A percentile compares a stretch with the other conserved stretches of the same genome.
These are phyloP conservation scores for Rhizomucor pusillus DNA, from an alignment of 371 early-diverging fungal genomes.

Conservation along the genomic window DNA sequence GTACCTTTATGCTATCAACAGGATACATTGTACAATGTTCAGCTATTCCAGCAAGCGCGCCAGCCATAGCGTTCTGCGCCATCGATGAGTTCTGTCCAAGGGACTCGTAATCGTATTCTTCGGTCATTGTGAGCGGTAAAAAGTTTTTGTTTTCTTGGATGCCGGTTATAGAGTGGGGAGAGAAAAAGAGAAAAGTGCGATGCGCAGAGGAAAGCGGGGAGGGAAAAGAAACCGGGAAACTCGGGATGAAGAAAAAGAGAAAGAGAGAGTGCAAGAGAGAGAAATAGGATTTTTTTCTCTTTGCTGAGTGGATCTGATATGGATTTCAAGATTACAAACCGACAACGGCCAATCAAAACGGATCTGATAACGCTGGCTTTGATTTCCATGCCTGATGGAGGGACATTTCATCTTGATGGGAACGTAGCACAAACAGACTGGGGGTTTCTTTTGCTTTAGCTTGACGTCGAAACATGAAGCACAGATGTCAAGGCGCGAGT, in stretches of 20 bases:
- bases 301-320: not conserved
- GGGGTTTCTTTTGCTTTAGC: not conserved
- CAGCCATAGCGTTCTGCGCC: constrained; percentile 82
- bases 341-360: not conserved
- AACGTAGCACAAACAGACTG: not conserved
- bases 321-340: not conserved
- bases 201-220: not conserved
- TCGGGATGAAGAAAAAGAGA: not conserved
- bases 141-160: not conserved
- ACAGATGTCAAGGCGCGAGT: not conserved
- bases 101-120: constrained; percentile 86
- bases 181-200: not conserved
- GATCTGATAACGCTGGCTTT: not conserved
- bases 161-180: not conserved
- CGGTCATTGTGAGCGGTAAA: constrained; percentile 16
- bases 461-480: not conserved
- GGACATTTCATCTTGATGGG: too few relatives aligned
- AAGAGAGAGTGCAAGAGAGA: not conserved
- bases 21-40: constrained; percentile 97
- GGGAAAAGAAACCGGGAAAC: not conserved
- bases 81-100: constrained; percentile 79
- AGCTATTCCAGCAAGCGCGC: constrained; percentile 94
- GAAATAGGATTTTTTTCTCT: too few relatives aligned
- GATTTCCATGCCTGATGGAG: not conserved
- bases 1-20: constrained; percentile 90